These are phyloP conservation scores for Thecaphora thlaspeos DNA, from an alignment of 1,284 basidiomycete species.

Conservation along the genomic window DNA sequence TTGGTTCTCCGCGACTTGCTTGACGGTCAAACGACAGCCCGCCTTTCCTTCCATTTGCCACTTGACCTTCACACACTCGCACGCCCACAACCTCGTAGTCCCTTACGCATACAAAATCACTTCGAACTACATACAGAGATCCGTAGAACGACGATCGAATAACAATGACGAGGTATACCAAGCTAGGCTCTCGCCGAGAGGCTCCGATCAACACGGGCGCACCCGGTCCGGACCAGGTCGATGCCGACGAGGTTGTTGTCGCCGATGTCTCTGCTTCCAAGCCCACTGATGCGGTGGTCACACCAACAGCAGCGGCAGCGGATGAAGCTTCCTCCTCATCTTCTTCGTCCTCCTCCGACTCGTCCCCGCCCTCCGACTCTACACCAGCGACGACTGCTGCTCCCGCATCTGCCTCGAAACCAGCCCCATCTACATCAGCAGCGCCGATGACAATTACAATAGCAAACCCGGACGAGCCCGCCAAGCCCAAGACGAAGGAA, in stretches of 20 bases:
- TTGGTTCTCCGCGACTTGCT: too few species aligned
- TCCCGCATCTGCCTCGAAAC: background rate
- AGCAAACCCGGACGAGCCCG: background rate
- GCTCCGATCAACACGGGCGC: background rate
- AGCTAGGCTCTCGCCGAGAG: conserved; percentile 34
- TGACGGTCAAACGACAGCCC: too few species aligned
- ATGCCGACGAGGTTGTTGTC: background rate
- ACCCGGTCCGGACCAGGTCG: background rate
- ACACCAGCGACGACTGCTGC: background rate
- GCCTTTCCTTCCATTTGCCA: too few species aligned
- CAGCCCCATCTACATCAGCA: background rate
- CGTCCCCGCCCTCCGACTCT: background rate
- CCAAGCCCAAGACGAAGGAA: conserved; percentile 24
- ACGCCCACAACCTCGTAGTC: too few species aligned
- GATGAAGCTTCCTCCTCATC: background rate
- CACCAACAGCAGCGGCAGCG: too few species aligned
- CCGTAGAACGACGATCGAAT: too few species aligned
- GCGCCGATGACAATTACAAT: too few species aligned
- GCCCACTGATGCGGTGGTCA: background rate
- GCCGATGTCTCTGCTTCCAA: background rate
- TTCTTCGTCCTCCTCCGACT: conserved; percentile 2
- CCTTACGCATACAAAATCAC: too few species aligned
- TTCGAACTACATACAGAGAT: too few species aligned
- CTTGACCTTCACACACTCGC: too few species aligned
- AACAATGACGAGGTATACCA: conserved; percentile 48